Percentiles rank a stretch among this genome's conserved stretches.
Evolutionary conservation across 345 rosid species (phyloP).

Genomic region (Cardiospermum halicacabum): DNA sequence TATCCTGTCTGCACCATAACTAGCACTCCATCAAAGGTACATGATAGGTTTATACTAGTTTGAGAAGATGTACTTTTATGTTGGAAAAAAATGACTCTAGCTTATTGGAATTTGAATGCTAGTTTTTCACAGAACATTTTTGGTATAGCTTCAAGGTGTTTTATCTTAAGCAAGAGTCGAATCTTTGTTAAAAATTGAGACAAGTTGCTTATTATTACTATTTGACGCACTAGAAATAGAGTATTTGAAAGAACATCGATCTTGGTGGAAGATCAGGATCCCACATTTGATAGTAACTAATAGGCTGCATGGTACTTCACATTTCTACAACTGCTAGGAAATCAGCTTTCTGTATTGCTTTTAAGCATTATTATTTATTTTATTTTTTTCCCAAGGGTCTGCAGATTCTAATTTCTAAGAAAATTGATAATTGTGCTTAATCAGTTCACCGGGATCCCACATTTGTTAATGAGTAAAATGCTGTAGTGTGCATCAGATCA

Average conservation of each 20-base stretch:
- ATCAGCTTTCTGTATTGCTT: neutral
- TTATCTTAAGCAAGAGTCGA: neutral
- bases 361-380: neutral
- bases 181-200: neutral
- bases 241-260: neutral
- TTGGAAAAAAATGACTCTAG: neutral
- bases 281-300: neutral
- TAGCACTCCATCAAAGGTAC: conserved; percentile 98
- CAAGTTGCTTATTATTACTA: neutral
- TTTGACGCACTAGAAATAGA: neutral
- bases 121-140: neutral
- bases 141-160: neutral
- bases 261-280: neutral
- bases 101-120: neutral
- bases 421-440: no score
- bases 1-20: conserved; percentile 99
- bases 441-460: no score
- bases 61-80: neutral
- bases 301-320: neutral
- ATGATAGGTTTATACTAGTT: neutral
- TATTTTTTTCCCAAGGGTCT: no score
- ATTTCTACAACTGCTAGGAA: neutral
- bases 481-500: no score
- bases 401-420: no score
- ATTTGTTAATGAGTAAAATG: no score